A percentile compares a stretch with the other conserved stretches of the same genome.
Conservation (phyloP, 495 filamentous ascomycete genomes). For the Echria macrotheca region DNA sequence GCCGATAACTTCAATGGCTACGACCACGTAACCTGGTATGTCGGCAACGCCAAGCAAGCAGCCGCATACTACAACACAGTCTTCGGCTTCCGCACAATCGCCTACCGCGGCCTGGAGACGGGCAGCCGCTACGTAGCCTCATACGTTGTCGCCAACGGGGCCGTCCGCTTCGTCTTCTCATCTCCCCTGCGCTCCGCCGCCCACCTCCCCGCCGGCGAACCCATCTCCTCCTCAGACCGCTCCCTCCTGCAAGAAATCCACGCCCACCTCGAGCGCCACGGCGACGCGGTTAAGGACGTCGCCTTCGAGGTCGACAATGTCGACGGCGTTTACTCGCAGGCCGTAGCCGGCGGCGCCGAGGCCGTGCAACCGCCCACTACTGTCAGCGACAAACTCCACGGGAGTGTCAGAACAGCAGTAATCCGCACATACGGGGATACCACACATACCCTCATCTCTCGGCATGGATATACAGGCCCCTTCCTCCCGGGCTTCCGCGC, state of each 20-base stretch:
- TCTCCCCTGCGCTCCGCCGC: conserved; percentile 65
- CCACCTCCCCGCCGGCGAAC: conserved; percentile 45
- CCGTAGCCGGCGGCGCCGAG: conserved; percentile 63
- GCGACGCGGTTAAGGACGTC: conserved; percentile 87
- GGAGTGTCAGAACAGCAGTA: conserved; percentile 60
- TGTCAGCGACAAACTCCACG: conserved; percentile 47
- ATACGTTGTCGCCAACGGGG: conserved; percentile 73
- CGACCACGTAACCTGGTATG: conserved; percentile 88
- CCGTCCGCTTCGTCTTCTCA: conserved; percentile 76
- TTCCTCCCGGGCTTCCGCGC: conserved; percentile 81
- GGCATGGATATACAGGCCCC: conserved; percentile 55
- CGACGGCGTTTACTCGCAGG: conserved; percentile 62
- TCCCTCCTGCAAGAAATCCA: conserved; percentile 62
- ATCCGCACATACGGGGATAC: conserved; percentile 89
- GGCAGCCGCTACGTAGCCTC: conserved; percentile 68
- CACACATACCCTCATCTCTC: conserved; percentile 78
- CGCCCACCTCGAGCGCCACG: conserved; percentile 70
- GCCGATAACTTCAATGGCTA: conserved; percentile 67
- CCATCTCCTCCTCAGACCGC: conserved; percentile 49
- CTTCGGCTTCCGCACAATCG: conserved; percentile 74
- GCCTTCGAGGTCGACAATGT: conserved; percentile 87
- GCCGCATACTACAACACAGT: conserved; percentile 79
- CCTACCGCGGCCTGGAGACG: conserved; percentile 83
- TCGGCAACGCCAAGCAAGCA: conserved; percentile 92
- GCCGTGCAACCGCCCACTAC: conserved; percentile 53